Evolutionary conservation across 1,284 basidiomycete genomes (phyloP).

Genomic region (Cutaneotrichosporon cyanovorans): DNA sequence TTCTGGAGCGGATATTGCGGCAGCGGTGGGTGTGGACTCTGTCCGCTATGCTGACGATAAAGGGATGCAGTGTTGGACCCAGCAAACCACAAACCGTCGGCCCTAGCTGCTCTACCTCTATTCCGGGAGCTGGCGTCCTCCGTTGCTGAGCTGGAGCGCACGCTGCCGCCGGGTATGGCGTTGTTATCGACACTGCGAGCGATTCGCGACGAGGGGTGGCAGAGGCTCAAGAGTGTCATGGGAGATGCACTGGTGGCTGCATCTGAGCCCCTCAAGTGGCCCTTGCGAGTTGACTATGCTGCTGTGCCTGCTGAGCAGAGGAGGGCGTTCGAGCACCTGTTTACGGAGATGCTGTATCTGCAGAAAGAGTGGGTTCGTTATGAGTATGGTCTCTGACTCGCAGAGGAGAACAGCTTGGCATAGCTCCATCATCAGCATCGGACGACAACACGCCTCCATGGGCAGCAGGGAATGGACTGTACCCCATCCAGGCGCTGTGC

Average conservation of each 20-base stretch:
- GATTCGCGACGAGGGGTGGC: conserved; percentile 63
- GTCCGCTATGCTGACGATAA: conserved; percentile 15
- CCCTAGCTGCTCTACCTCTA: conserved; percentile 48
- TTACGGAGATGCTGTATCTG: conserved; percentile 63
- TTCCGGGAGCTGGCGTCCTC: conserved; percentile 60
- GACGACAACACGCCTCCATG: conserved; percentile 4
- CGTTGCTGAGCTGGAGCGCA: conserved; percentile 47
- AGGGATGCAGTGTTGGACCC: conserved; percentile 37
- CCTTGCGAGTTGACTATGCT: conserved; percentile 59
- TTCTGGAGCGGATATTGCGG: conserved; percentile 62
- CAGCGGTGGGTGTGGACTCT: conserved; percentile 55
- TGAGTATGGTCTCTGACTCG: no score
- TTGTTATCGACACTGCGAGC: conserved; percentile 50
- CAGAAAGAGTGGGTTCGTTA: conserved; percentile 54
- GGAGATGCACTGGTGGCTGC: conserved; percentile 56
- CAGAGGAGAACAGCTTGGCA: conserved; percentile 6
- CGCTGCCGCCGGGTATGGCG: conserved; percentile 48
- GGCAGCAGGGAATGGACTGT: conserved; percentile 51
- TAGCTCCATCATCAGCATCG: conserved; percentile 3
- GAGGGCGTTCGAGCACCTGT: conserved; percentile 62
- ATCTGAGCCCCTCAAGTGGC: conserved; percentile 73
- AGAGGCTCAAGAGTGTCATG: conserved; percentile 58
- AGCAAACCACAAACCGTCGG: conserved; percentile 45
- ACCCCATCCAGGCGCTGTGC: conserved; percentile 76
- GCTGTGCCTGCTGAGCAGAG: conserved; percentile 51